Evolutionary conservation across 768 basidiomycete genomes (phyloP).

Genomic region (Ephemerocybe angulata): DNA sequence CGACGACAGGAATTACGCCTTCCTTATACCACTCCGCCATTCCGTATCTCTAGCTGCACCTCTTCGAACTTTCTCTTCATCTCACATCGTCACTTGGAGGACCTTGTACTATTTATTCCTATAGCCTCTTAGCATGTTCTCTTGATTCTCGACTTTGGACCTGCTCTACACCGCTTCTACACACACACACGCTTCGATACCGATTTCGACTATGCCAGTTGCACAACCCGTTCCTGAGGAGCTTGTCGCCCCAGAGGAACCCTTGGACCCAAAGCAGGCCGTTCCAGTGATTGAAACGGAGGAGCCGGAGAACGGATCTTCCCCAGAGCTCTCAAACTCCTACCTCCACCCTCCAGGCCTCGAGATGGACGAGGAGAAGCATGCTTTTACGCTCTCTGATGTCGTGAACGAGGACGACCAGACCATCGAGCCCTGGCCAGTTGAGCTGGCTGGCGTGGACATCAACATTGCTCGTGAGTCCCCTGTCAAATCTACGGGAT

Average conservation of each 20-base stretch:
- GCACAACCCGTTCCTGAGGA: background rate
- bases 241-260: background rate
- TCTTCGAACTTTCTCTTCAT: background rate
- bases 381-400: slow-evolving; percentile 45
- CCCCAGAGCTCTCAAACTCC: background rate
- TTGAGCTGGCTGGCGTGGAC: slow-evolving; percentile 53
- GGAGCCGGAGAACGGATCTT: background rate
- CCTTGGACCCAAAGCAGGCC: background rate
- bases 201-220: slow-evolving; percentile 14
- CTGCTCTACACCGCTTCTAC: slow-evolving; percentile 12
- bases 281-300: slow-evolving; percentile 21
- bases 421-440: slow-evolving; percentile 37
- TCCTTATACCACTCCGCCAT: background rate
- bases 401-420: slow-evolving; percentile 32
- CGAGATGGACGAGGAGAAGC: slow-evolving; percentile 13
- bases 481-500: slow-evolving; percentile 7
- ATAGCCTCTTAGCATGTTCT: slow-evolving; percentile 26
- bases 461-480: slow-evolving; percentile 57
- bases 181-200: slow-evolving; percentile 24
- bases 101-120: slow-evolving; percentile 5
- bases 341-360: slow-evolving; percentile 15
- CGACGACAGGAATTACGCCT: slow-evolving; percentile 12
- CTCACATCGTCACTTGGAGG: background rate
- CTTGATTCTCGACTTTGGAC: slow-evolving; percentile 19
- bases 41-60: background rate